Evolutionary conservation across 306 rosid species (phyloP), one percentile per base, ranked within the genome.

Genomic region (Betula pendula): DNA sequence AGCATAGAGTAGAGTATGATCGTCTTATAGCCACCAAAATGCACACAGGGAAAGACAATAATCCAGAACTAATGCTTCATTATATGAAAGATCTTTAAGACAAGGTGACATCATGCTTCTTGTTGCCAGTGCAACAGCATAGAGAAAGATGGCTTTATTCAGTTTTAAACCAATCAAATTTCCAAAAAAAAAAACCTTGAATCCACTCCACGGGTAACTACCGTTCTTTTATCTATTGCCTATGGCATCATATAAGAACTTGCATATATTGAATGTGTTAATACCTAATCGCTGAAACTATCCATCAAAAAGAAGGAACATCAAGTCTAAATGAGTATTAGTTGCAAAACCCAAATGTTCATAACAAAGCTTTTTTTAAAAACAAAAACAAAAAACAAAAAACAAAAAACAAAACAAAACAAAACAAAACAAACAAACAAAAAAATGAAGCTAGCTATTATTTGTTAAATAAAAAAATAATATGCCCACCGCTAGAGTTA

Each of bases 241-340:
- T n/a, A 43, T 10, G 47, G 52, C 13, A 69, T 69, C 71, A 67
- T 42, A 38, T 40, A 33, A 67, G 49, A 67, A n/a, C 13, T 66
- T 38, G 66, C 71, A 40, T 12, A 19, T 16, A 43, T 69, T 24
- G 33, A 24, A 24, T 15, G 13, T 2, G 5, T 44, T 14, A 13
- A 70, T 5, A 76, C 29, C 17, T 44, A 10, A 31, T 11, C 29
- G 13, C 59, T 66, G 22, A 76, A 48, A 50, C 12, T 20, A 49
- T 11, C 38, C 31, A 51, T 17, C 17, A 19, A 24, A 60, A 27
- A 51, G 49, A 45, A 56, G 63, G 16, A 24, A 24, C 24, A 56
- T 24, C n/a, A 19, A 38, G 8, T 38, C 42, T 5, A 38, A 38
- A 38, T 38, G 42, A 38, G 42, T 38, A 38, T 38, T 38, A 25